These are phyloP conservation scores for Cryptococcus sp. DNA, from an alignment of 1,284 basidiomycete species.

Conservation along the genomic window DNA sequence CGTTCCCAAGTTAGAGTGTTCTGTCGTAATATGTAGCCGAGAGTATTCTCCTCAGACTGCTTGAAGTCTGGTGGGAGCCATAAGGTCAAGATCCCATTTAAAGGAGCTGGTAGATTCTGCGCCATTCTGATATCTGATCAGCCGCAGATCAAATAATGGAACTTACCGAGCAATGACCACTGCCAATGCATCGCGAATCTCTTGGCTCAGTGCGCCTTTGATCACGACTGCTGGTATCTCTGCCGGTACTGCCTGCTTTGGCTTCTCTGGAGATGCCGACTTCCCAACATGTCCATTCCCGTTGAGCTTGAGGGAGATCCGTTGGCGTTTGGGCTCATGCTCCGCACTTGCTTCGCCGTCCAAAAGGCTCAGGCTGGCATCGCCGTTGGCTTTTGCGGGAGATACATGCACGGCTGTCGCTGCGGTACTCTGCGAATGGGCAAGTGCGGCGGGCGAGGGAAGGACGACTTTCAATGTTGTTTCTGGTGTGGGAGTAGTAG, in stretches of 20 bases:
- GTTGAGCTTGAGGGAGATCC: constrained; percentile 19
- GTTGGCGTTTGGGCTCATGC: constrained; percentile 9
- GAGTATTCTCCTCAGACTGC: constrained; percentile 44
- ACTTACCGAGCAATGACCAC: constrained; percentile 41
- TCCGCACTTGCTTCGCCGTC: neutral
- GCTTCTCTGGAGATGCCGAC: neutral
- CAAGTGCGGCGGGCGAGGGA: constrained; percentile 13
- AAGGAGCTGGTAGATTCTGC: constrained; percentile 35
- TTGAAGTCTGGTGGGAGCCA: constrained; percentile 43
- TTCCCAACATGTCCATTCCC: neutral
- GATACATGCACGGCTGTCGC: neutral
- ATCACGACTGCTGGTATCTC: constrained; percentile 7
- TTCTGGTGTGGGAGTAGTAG: constrained; percentile 1
- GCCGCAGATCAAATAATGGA: neutral
- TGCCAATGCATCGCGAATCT: constrained; percentile 39
- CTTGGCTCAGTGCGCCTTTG: constrained; percentile 20
- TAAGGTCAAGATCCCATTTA: constrained; percentile 38
- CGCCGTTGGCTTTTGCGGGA: constrained; percentile 11
- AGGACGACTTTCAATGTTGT: constrained; percentile 23
- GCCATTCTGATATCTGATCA: constrained; percentile 38
- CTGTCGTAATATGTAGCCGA: constrained; percentile 40
- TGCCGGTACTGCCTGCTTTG: constrained; percentile 5
- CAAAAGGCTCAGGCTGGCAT: neutral
- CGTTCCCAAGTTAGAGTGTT: constrained; percentile 40
- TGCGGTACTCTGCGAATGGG: neutral